These are phyloP conservation scores for Hevea brasiliensis DNA, from an alignment of 345 rosid genomes.

Conservation along the genomic window DNA sequence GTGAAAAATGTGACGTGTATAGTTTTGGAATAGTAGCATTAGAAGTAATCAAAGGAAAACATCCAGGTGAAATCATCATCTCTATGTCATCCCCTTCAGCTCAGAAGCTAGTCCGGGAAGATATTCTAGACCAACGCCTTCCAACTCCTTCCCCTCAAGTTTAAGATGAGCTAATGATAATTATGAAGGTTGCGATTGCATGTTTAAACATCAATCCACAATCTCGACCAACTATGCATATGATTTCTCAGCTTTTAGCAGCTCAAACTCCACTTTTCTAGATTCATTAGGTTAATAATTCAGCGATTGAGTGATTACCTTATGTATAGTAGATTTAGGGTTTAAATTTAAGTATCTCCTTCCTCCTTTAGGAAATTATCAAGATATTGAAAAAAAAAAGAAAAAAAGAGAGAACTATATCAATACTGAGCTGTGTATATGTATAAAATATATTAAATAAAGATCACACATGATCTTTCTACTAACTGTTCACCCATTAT, in stretches of 20 bases:
- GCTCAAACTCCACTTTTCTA: background rate
- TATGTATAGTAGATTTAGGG: no score
- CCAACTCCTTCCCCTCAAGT: slow-evolving; percentile 26
- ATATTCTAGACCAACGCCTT: slow-evolving; percentile 24
- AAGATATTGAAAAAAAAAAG: no score
- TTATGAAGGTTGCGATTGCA: slow-evolving; percentile 26
- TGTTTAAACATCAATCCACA: slow-evolving; percentile 39
- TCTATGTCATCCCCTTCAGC: background rate
- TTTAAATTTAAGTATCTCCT: no score
- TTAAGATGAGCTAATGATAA: slow-evolving; percentile 20
- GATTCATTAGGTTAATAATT: no score
- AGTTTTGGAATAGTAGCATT: slow-evolving; percentile 12
- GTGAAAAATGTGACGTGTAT: slow-evolving; percentile 17
- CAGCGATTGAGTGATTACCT: no score
- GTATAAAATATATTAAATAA: no score
- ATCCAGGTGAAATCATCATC: slow-evolving; percentile 10
- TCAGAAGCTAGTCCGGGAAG: background rate
- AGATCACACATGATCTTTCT: no score
- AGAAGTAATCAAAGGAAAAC: slow-evolving; percentile 16
- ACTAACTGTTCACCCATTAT: no score
- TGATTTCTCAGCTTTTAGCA: slow-evolving; percentile 22
- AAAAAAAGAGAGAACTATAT: no score
- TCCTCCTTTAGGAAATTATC: no score
- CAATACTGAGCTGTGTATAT: no score
- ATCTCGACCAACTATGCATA: slow-evolving; percentile 39